A percentile compares a stretch with the other conserved stretches of the same genome.
Conservation (phyloP, 805 yeast species). For the Brettanomyces anomalus region DNA sequence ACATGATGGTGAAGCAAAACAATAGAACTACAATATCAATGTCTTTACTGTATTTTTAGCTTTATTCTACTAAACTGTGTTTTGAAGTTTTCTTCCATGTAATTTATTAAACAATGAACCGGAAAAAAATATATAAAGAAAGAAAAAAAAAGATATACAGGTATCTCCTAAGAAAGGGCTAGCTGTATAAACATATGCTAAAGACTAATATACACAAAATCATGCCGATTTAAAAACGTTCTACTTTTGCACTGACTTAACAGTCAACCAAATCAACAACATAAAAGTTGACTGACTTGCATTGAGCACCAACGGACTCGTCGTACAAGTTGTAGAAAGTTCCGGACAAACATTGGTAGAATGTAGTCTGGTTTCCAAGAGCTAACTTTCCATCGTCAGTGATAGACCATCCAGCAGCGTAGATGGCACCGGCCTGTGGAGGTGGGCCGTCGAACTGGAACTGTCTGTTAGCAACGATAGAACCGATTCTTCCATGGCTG, state of each 20-base stretch:
- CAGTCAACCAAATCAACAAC: constrained; percentile 35
- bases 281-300: constrained; percentile 36
- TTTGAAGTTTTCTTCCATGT: too few species aligned
- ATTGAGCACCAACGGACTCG: constrained; percentile 36
- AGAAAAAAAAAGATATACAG: too few species aligned
- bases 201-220: too few species aligned
- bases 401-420: constrained; percentile 46
- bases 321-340: constrained; percentile 51
- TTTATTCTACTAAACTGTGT: too few species aligned
- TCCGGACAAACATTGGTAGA: constrained; percentile 51
- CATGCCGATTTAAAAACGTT: too few species aligned
- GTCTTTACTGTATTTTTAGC: too few species aligned
- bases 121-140: too few species aligned
- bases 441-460: constrained; percentile 62
- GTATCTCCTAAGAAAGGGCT: too few species aligned
- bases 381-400: constrained; percentile 39
- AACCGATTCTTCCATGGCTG: constrained; percentile 42
- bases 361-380: constrained; percentile 37
- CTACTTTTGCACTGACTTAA: constrained; percentile 9
- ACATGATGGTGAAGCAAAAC: too few species aligned
- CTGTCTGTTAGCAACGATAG: constrained; percentile 55
- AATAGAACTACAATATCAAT: too few species aligned
- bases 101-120: too few species aligned
- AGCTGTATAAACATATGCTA: too few species aligned
- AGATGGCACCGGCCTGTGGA: constrained; percentile 50